Evolutionary conservation across 208 protist species (phyloP).

Genomic region (Leishmania major): DNA sequence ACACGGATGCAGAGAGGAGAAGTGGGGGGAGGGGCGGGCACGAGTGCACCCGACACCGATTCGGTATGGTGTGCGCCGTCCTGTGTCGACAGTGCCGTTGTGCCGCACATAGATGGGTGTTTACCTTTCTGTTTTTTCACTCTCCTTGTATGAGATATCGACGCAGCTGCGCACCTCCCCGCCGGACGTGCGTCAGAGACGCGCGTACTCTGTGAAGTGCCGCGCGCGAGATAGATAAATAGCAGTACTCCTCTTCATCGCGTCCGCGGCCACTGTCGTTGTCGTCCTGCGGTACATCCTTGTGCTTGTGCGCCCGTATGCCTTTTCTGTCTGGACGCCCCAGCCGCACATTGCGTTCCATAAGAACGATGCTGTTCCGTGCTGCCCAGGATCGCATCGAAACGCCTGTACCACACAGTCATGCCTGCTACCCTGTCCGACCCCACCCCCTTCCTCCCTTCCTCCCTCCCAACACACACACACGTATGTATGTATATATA

Average conservation of each 20-base stretch:
- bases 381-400: background rate
- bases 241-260: background rate
- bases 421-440: background rate
- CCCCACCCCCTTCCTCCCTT: background rate
- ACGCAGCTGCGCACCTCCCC: background rate
- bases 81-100: background rate
- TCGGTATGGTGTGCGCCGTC: too few relatives aligned
- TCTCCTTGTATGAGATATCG: background rate
- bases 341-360: background rate
- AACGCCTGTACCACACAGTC: background rate
- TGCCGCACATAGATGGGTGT: background rate
- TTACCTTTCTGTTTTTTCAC: too few relatives aligned
- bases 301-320: too few relatives aligned
- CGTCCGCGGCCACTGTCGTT: background rate
- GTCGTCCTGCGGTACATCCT: background rate
- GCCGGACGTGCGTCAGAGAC: background rate
- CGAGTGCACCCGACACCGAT: background rate
- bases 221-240: background rate
- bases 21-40: background rate
- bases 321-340: background rate
- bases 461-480: background rate
- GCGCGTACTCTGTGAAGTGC: background rate
- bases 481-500: too few relatives aligned
- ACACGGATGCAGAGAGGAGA: background rate
- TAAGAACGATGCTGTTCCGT: background rate